Evolutionary conservation across 192 early-diverging fungal genomes (phyloP).

Genomic region (Irineochytrium annulatum): DNA sequence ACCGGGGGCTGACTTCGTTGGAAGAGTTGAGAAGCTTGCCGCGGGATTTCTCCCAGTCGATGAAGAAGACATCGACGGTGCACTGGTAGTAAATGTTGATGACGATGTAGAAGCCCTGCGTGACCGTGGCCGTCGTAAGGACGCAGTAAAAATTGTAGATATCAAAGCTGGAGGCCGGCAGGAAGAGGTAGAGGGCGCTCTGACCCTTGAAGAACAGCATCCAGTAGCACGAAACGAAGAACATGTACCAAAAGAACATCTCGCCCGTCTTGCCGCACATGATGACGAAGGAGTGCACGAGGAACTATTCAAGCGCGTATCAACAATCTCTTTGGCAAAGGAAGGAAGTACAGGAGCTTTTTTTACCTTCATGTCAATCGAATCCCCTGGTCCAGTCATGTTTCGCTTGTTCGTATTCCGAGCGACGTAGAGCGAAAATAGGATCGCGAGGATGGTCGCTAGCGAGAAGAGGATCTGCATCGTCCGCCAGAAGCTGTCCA

Average conservation of each 20-base stretch:
- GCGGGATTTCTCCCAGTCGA: constrained; percentile 55
- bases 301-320: constrained; percentile 24
- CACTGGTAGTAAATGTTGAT: constrained; percentile 42
- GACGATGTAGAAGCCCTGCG: constrained; percentile 35
- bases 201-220: constrained; percentile 54
- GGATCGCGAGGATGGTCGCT: constrained; percentile 16
- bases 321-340: constrained; percentile 8
- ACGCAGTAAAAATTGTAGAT: constrained; percentile 30
- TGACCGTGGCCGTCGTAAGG: constrained; percentile 16
- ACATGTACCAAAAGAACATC: constrained; percentile 37
- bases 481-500: constrained; percentile 22
- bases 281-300: constrained; percentile 31
- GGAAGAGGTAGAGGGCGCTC: constrained; percentile 31
- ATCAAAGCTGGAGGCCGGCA: constrained; percentile 35
- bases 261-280: constrained; percentile 32
- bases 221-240: constrained; percentile 37
- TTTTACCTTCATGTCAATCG: constrained; percentile 40
- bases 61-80: constrained; percentile 45
- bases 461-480: constrained; percentile 40
- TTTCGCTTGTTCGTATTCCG: constrained; percentile 43
- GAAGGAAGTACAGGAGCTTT: background rate
- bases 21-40: constrained; percentile 25
- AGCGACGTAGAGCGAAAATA: constrained; percentile 30
- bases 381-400: constrained; percentile 22
- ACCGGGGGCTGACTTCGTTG: background rate